phyloP scores from a whole-genome alignment of 2,329 filamentous ascomycete genomes.

The Elsinoe ampelina region DNA sequence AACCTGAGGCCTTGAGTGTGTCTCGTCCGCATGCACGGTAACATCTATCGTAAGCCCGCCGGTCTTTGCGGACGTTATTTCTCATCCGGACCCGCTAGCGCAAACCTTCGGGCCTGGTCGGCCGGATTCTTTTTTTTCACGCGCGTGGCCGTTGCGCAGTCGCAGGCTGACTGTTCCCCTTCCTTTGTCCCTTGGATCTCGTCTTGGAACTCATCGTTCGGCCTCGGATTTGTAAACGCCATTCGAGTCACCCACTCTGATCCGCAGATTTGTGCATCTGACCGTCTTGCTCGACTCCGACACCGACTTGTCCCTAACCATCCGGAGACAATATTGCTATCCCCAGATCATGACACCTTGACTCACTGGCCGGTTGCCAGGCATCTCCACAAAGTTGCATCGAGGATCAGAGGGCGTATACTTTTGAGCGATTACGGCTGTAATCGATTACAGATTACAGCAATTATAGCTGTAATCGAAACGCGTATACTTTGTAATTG shows the following conservation, averaged over 20 bases:
- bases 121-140: not conserved
- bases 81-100: not conserved
- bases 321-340: not conserved
- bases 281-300: not conserved
- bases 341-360: not conserved
- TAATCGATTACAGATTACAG: too few species aligned
- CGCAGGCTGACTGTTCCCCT: not conserved
- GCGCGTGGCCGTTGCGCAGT: not conserved
- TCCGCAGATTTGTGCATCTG: not conserved
- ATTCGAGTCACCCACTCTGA: not conserved
- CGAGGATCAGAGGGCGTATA: too few species aligned
- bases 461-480: too few species aligned
- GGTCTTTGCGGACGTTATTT: constrained; percentile 1
- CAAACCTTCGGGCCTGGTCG: not conserved
- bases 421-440: too few species aligned
- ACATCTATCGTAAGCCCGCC: constrained; percentile 6
- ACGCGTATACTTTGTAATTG: too few species aligned
- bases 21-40: not conserved
- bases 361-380: not conserved
- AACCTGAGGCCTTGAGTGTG: constrained; percentile 3
- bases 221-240: constrained; percentile 6
- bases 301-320: not conserved
- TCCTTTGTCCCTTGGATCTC: not conserved
- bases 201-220: not conserved
- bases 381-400: not conserved